Base-by-base conservation (phyloP, 2,329 filamentous ascomycete species). In the Myriosclerotinia curreyana region DNA sequence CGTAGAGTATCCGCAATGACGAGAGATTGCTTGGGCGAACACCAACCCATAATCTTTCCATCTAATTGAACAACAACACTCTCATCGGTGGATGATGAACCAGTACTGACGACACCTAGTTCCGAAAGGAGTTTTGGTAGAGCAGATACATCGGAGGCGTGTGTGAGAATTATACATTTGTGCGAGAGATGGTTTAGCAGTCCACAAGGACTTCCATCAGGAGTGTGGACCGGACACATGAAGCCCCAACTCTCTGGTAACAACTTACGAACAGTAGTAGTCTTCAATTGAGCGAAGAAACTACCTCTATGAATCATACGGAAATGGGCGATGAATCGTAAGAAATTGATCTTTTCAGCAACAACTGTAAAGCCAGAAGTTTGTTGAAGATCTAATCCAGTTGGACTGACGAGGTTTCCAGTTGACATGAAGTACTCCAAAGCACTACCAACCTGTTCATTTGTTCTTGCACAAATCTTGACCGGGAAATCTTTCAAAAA, bases 231-330 rank as follows among this genome's bases (percentile, higher is more conserved):
- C 22, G 95, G 95, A 74, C 95, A 99, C 70, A 99, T 81, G 79
- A 97, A 99, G 9, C 95, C 95, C 95, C 95, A 99, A 71, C 92
- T 96, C 75, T 99, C 95, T 2, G 95, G 95, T 25, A 98, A 79
- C 71, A 99, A 81, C 77, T 98, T 99, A 79, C 95, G 86, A 59
- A 99, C 95, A 0, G 95, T 95, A 0, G 95, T 99, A 0, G 95
- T 99, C 79, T 97, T 98, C 69, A 99, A 79, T 75, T 98, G 91
- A 4, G 95, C 95, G 76, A 99, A 99, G 84, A 99, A 99, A 75
- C 92, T 95, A 81, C 95, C 95, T 86, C 95, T 87, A 80, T 99
- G 95, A 65, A 99, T 92, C 92, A 97, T 97, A 70, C 95, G 90
- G 83, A 99, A 99, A 77, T 99, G 95, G 77, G 91, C 95, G 79